Evolutionary conservation across 768 basidiomycete genomes (phyloP), one percentile per base, ranked within the genome.

Genomic region (Serendipita sp.): DNA sequence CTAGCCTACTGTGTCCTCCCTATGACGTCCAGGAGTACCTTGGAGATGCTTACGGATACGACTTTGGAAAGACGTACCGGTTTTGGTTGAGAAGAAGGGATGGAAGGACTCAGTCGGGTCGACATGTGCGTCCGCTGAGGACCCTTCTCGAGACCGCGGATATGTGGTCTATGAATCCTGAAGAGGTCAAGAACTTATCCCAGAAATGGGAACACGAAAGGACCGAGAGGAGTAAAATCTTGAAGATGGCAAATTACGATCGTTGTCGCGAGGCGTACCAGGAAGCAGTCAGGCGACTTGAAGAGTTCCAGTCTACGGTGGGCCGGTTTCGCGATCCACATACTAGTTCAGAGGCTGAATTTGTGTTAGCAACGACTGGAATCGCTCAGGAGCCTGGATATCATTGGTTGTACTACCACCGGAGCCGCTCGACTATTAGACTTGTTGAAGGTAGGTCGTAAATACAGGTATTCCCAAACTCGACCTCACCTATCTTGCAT

Each of bases 321-420:
- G 11, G 75, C 68, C 20, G 28, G 61, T 43, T 28, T 3, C 33
- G 2, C 20, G 31, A n/a, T 38, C 11, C 56, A 34, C 26, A 14
- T 41, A 44, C 31, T 60, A 14, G 45, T 3, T 17, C 45, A 4
- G 64, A 14, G 26, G n/a, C 26, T 7, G 56, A n/a, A 16, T 4
- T 4, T 60, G 22, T 28, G n/a, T n/a, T 31, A 58, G 53, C 22
- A 33, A 33, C 53, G 53, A 28, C 24, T 58, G 17, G 53, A 58
- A 58, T 20, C 53, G 7, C 53, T 58, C 9, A 58, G 28, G 31
- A 70, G 75, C 5, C 75, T 79, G 0, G 79, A 86, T 67, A 76
- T 90, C 20, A 80, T 89, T 48, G 88, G 84, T 3, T 88, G 86
- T 65, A 90, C 88, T 0, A 89, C 87, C 0, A 88, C 82, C 24